Conservation (phyloP, 768 basidiomycete species). For the Lyophyllum decastes region DNA sequence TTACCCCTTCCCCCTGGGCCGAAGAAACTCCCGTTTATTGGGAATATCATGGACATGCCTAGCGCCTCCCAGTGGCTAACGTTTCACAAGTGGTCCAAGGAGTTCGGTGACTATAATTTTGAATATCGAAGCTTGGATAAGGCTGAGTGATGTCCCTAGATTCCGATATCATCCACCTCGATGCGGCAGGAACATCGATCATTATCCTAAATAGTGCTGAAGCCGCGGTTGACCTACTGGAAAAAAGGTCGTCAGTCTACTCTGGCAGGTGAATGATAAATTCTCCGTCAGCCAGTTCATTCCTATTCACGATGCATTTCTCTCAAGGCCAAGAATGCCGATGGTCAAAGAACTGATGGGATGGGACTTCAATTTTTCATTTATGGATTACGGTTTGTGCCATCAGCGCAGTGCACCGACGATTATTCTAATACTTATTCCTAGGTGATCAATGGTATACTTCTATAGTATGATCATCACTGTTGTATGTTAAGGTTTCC, state of each 20-base stretch:
- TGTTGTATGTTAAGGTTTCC: background rate
- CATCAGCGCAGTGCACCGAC: background rate
- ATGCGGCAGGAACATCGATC: conserved; percentile 21
- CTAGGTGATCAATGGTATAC: conserved; percentile 13
- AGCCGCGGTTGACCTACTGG: conserved; percentile 22
- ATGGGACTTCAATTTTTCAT: conserved; percentile 17
- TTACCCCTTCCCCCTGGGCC: conserved; percentile 44
- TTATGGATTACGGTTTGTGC: conserved; percentile 17
- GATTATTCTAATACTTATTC: background rate
- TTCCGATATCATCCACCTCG: conserved; percentile 24
- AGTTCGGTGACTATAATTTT: conserved; percentile 29
- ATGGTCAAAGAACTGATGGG: conserved; percentile 27
- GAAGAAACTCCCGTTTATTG: conserved; percentile 37
- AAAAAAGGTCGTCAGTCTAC: conserved; percentile 20
- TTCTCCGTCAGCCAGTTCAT: too few relatives aligned
- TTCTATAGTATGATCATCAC: background rate
- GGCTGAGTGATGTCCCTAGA: conserved; percentile 1
- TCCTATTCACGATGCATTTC: too few relatives aligned
- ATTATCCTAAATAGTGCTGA: conserved; percentile 22
- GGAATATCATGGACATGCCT: conserved; percentile 42
- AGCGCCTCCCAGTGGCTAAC: conserved; percentile 33
- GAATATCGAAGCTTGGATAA: too few relatives aligned
- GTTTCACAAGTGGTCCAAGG: conserved; percentile 40
- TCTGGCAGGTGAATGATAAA: conserved; percentile 16
- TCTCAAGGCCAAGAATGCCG: conserved; percentile 26